These are phyloP conservation scores for Bacidia gigantensis DNA, from an alignment of 495 filamentous ascomycete species.

Conservation along the genomic window DNA sequence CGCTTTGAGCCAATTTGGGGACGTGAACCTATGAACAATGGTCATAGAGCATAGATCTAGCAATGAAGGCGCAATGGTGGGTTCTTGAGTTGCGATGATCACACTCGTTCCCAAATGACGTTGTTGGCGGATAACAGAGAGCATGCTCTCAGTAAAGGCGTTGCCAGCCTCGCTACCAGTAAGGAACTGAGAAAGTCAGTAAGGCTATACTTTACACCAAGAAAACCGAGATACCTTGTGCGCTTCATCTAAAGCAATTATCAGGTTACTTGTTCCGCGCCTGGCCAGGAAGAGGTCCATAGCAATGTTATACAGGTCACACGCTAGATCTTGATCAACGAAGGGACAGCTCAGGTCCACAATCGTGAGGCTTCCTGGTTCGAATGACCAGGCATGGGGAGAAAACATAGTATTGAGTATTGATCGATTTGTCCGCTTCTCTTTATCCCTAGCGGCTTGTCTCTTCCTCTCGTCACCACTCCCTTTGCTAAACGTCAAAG, in stretches of 20 bases:
- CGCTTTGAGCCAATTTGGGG: conserved; percentile 51
- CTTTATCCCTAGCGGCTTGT: neutral
- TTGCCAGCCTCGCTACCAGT: conserved; percentile 29
- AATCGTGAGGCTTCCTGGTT: conserved; percentile 49
- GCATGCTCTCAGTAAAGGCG: conserved; percentile 46
- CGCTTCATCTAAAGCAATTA: conserved; percentile 47
- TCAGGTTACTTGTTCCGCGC: conserved; percentile 24
- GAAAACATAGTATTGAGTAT: neutral
- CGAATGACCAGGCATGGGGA: conserved; percentile 16
- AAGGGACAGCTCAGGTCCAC: conserved; percentile 65
- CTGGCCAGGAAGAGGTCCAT: conserved; percentile 47
- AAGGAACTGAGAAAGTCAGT: conserved; percentile 32
- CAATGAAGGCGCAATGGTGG: conserved; percentile 54
- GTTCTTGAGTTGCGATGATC: conserved; percentile 67
- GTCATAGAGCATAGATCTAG: conserved; percentile 60
- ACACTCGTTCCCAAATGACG: conserved; percentile 54
- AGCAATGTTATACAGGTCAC: conserved; percentile 55
- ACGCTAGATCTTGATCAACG: conserved; percentile 50
- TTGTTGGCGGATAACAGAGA: conserved; percentile 53
- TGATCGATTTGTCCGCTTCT: neutral
- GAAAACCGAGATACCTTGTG: conserved; percentile 34
- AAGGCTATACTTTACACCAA: neutral
- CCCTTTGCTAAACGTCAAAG: too few species aligned
- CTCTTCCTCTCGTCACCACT: neutral
- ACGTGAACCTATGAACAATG: conserved; percentile 61